phyloP scores from a whole-genome alignment of 345 rosid species.

The Syzygium aqueum region DNA sequence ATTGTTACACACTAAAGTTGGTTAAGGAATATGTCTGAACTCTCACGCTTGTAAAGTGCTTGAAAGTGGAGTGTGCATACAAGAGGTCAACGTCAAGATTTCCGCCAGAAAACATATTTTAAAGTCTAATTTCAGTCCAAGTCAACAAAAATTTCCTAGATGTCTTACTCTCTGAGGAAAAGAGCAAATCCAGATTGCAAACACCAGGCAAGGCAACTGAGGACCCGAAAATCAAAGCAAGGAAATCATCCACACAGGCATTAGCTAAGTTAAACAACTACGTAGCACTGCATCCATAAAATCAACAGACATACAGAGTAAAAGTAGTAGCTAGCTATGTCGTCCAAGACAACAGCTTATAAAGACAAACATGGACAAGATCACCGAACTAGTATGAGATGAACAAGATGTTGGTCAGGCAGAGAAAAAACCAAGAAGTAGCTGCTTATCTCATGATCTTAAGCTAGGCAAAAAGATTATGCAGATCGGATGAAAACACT shows the following conservation, averaged over 20 bases:
- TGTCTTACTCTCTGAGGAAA: not conserved
- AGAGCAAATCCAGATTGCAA: not conserved
- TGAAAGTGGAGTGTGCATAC: not conserved
- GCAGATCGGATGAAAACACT: not conserved
- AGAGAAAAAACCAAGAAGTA: not conserved
- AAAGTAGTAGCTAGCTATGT: not conserved
- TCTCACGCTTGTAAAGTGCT: not conserved
- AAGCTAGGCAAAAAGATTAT: not conserved
- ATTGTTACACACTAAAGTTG: not conserved
- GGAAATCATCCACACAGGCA: not conserved
- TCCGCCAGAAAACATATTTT: not conserved
- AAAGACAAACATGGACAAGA: not conserved
- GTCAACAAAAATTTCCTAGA: not conserved
- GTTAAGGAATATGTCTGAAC: not conserved
- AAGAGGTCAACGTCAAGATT: not conserved
- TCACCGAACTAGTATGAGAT: not conserved
- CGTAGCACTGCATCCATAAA: not conserved
- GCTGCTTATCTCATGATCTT: not conserved
- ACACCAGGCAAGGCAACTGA: not conserved
- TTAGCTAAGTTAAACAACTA: not conserved
- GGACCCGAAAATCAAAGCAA: not conserved
- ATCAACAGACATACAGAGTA: not conserved
- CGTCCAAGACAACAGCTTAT: not conserved
- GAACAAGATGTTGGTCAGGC: not conserved
- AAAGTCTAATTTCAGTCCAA: not conserved